Conservation (phyloP, 2,329 filamentous ascomycete genomes). For the Cadophora luteo-olivacea region DNA sequence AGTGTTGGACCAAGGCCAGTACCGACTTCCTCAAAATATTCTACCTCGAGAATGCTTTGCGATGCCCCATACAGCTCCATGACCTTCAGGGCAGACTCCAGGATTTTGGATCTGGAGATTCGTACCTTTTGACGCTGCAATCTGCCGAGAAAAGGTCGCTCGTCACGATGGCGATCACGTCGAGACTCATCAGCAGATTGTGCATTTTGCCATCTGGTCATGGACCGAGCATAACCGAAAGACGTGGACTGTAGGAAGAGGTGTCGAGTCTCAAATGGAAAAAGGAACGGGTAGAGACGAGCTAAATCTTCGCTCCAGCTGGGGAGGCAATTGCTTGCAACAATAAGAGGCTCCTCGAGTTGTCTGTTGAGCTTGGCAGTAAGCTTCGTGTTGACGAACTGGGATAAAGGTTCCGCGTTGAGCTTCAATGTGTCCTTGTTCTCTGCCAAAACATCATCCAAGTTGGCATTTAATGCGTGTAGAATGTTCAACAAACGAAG, state of each 20-base stretch:
- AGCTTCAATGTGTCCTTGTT: conserved; percentile 74
- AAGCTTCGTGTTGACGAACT: conserved; percentile 98
- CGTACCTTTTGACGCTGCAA: conserved; percentile 97
- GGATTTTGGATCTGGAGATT: conserved; percentile 90
- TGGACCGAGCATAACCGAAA: conserved; percentile 95
- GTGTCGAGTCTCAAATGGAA: conserved; percentile 96
- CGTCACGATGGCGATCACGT: conserved; percentile 82
- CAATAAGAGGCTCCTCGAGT: conserved; percentile 93
- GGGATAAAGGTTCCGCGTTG: conserved; percentile 82
- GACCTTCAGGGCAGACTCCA: conserved; percentile 96
- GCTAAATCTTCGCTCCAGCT: conserved; percentile 96
- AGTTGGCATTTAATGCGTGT: conserved; percentile 89
- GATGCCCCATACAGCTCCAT: conserved; percentile 99
- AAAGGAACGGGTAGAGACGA: conserved; percentile 92
- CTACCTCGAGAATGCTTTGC: conserved; percentile 93
- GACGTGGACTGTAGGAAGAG: conserved; percentile 97
- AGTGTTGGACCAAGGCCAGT: conserved; percentile 94
- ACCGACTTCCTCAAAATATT: conserved; percentile 98
- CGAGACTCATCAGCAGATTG: conserved; percentile 82
- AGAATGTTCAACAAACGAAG: conserved; percentile 87
- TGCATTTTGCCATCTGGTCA: conserved; percentile 96
- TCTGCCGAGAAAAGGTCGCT: conserved; percentile 87
- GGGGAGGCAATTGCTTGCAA: conserved; percentile 94
- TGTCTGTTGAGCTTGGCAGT: conserved; percentile 98
- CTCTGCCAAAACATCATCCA: conserved; percentile 87